phyloP scores from a whole-genome alignment of 1,284 basidiomycete genomes.

The Leccinum variabile region DNA sequence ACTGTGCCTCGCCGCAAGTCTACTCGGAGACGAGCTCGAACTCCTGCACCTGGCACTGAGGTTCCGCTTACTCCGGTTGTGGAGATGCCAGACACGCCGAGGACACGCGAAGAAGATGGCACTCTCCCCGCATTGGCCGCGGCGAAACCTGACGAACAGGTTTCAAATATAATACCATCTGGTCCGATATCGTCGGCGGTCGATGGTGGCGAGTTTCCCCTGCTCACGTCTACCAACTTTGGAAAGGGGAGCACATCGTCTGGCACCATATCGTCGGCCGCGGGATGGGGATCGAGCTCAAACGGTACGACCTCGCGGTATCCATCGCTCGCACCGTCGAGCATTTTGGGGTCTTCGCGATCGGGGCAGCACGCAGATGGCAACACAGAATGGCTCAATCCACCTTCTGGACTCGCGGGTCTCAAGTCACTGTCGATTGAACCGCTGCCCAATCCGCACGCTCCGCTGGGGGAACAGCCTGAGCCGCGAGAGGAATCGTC shows the following conservation, averaged over 20 bases:
- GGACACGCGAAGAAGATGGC: neutral
- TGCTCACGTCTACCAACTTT: slow-evolving; percentile 31
- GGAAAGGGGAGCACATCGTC: slow-evolving; percentile 26
- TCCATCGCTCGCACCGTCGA: slow-evolving; percentile 30
- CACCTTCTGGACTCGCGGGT: slow-evolving; percentile 26
- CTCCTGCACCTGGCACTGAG: neutral
- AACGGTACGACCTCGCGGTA: slow-evolving; percentile 29
- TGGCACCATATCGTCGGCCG: slow-evolving; percentile 20
- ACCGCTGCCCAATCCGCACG: slow-evolving; percentile 26
- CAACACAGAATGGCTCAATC: slow-evolving; percentile 28
- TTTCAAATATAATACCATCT: slow-evolving; percentile 14
- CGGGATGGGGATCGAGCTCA: neutral
- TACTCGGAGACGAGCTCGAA: slow-evolving; percentile 13
- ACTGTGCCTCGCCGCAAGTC: slow-evolving; percentile 10
- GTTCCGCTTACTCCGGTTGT: slow-evolving; percentile 20
- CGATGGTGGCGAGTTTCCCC: slow-evolving; percentile 15
- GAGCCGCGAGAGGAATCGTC: neutral
- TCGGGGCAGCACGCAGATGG: slow-evolving; percentile 16
- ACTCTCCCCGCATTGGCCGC: slow-evolving; percentile 7
- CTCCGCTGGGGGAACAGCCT: slow-evolving; percentile 18
- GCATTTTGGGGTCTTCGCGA: slow-evolving; percentile 10
- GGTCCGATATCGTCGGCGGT: slow-evolving; percentile 10
- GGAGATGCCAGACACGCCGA: slow-evolving; percentile 22
- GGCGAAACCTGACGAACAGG: slow-evolving; percentile 7
- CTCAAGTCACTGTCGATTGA: slow-evolving; percentile 19